phyloP scores from a whole-genome alignment of 345 rosid species.

The Cardamine chenopodiifolia region DNA sequence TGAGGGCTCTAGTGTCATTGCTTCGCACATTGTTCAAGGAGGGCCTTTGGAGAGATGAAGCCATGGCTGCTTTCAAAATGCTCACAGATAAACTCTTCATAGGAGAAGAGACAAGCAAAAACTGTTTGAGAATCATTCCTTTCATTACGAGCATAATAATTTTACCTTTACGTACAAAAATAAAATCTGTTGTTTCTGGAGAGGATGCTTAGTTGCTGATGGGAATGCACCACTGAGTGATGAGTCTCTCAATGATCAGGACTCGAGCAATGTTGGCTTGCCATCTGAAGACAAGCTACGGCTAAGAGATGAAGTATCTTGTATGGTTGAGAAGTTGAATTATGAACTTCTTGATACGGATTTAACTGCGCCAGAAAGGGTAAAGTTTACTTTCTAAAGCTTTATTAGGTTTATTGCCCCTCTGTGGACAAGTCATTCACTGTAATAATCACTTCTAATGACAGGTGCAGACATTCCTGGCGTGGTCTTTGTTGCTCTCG shows the following conservation, averaged over 20 bases:
- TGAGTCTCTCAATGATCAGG: slow-evolving; percentile 48
- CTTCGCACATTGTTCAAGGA: slow-evolving; percentile 65
- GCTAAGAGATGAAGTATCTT: slow-evolving; percentile 69
- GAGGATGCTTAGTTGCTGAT: slow-evolving; percentile 51
- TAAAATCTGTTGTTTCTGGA: slow-evolving; percentile 41
- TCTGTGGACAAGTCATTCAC: slow-evolving; percentile 6
- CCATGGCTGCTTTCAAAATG: slow-evolving; percentile 58
- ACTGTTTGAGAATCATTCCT: slow-evolving; percentile 80
- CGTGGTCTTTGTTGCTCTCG: slow-evolving; percentile 90
- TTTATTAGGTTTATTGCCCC: slow-evolving; percentile 14
- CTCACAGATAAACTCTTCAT: slow-evolving; percentile 69
- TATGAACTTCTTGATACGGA: slow-evolving; percentile 72
- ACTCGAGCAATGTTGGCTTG: slow-evolving; percentile 44
- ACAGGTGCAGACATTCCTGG: slow-evolving; percentile 80
- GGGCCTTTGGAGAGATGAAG: slow-evolving; percentile 68
- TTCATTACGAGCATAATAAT: slow-evolving; percentile 54
- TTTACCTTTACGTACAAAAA: slow-evolving; percentile 50
- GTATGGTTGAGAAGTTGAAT: slow-evolving; percentile 68
- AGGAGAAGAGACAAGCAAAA: slow-evolving; percentile 65
- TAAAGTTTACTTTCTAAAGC: slow-evolving; percentile 44
- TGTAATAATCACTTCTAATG: slow-evolving; percentile 30
- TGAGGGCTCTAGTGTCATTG: slow-evolving; percentile 79
- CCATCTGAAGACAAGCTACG: slow-evolving; percentile 60
- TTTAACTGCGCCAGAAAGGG: slow-evolving; percentile 70
- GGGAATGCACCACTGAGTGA: slow-evolving; percentile 44